Evolutionary conservation across 2,329 filamentous ascomycete species (phyloP), one percentile per base, ranked within the genome.

Genomic region (Phialophora macrospora): DNA sequence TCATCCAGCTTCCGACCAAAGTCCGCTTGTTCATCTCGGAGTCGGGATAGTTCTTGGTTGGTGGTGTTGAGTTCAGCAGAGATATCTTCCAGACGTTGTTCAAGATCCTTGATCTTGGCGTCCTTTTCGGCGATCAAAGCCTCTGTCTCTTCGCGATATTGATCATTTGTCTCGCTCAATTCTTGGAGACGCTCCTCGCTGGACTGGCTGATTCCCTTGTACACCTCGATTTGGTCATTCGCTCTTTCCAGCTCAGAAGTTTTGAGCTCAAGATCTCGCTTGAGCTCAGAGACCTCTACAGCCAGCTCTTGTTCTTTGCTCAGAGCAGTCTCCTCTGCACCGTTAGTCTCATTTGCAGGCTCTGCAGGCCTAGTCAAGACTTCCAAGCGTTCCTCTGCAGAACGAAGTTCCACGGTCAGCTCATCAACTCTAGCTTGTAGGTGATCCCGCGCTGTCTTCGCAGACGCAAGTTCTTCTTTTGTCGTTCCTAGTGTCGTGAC

Each of bases 381-480:
- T 71, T 91, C 88, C 5, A 91, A 85, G 58, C 93, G 90, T 77
- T 98, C 95, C 76, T 98, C 93, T 0, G 93, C 92, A 73, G 90
- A 93, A 72, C 90, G 90, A 28, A 98, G 82, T 75, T 98, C 92
- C 63, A 96, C 90, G 28, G 89, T 90, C 62, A 99, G 81, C 79
- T 98, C 94, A 70, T 96, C 91, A 2, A 97, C 92, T 64, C 93
- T 87, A 38, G 89, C 87, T 76, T 98, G 93, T 1, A 99, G 83
- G 75, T 97, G 91, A 76, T 98, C 94, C 55, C 90, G 88, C 55
- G 88, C 91, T 1, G 94, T 97, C 82, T 96, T 97, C 26, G 89
- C 87, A 28, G 89, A 88, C 54, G 95, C 87, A 59, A 96, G 85
- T 72, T 97, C 93, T 77, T 98, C 93, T 52, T 94, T 91, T 58